These are phyloP conservation scores for Tricholoma sp. DNA, from an alignment of 768 basidiomycete genomes.

Conservation along the genomic window DNA sequence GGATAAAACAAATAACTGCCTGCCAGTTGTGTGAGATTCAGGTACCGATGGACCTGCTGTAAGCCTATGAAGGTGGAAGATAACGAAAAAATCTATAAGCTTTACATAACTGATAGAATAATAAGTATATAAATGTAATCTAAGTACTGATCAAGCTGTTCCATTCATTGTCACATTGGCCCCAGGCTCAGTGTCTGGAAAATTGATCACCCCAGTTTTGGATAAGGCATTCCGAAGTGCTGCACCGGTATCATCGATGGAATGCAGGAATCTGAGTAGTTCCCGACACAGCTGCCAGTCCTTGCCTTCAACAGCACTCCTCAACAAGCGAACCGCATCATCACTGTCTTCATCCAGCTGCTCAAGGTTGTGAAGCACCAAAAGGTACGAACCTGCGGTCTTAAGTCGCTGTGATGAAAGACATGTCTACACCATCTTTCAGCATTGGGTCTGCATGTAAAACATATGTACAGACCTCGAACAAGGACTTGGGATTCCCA, in stretches of 20 bases:
- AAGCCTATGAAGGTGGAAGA: no score
- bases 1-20: no score
- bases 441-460: not conserved
- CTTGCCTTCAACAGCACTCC: conserved; percentile 65
- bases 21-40: no score
- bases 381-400: conserved; percentile 88
- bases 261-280: conserved; percentile 86
- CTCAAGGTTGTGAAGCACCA: conserved; percentile 92
- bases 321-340: conserved; percentile 79
- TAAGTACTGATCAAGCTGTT: not conserved
- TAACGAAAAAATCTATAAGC: no score
- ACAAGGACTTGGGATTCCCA: conserved; percentile 84
- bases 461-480: conserved; percentile 57
- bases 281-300: conserved; percentile 94
- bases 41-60: no score
- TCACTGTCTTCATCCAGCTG: conserved; percentile 75
- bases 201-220: conserved; percentile 17
- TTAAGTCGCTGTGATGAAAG: conserved; percentile 66
- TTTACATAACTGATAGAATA: no score
- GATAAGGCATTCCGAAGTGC: conserved; percentile 60
- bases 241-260: conserved; percentile 81
- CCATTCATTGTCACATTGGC: not conserved
- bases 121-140: no score
- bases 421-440: conserved; percentile 51
- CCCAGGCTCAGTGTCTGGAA: conserved; percentile 9